Evolutionary conservation across 2,329 filamentous ascomycete species (phyloP), one percentile per base, ranked within the genome.

Genomic region (Ophioceras dolichostomum): DNA sequence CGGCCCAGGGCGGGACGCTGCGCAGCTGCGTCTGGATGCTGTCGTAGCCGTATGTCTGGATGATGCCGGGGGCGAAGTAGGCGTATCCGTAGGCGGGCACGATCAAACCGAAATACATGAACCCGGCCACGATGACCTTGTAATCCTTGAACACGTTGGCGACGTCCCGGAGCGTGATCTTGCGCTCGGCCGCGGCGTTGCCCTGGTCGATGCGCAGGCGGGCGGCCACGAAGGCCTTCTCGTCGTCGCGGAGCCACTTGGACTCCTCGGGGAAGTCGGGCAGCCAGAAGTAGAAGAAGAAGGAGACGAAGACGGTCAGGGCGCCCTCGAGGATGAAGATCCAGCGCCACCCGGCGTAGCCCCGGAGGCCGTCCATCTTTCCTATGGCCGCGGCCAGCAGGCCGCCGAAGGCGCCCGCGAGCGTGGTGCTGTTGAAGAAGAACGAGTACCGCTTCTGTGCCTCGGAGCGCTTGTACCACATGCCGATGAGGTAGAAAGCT

Each of bases 391-490:
- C 80, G 1, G 88, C 88, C 4, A 95, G 68, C 1, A 95, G 69
- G 2, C 87, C 87, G 31, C 85, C 87, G 49, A 94, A 95, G 0
- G 86, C 83, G 22, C 83, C 83, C 1, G 83, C 83, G 4, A 89
- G 64, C 0, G 79, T 83, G 1, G 83, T 88, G 20, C 72, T 84
- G 50, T 74, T 79, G 66, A 96, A 96, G 68, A 96, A 96, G 65
- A 96, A 88, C 13, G 79, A 83, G 61, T 88, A 95, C 21, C 91
- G 78, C 51, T 86, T 85, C 59, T 96, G 89, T 2, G 88, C 86
- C 60, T 96, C 91, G 32, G 68, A 67, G 41, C 89, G 76, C 41
- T 79, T 78, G 50, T 96, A 98, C 87, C 83, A 93, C 79, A 89
- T 89, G 40, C 83, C 77, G 43, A 87, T 77, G 7, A 88, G 62